Evolutionary conservation across 257 asterid species (phyloP).

Genomic region (Perilla frutescens): DNA sequence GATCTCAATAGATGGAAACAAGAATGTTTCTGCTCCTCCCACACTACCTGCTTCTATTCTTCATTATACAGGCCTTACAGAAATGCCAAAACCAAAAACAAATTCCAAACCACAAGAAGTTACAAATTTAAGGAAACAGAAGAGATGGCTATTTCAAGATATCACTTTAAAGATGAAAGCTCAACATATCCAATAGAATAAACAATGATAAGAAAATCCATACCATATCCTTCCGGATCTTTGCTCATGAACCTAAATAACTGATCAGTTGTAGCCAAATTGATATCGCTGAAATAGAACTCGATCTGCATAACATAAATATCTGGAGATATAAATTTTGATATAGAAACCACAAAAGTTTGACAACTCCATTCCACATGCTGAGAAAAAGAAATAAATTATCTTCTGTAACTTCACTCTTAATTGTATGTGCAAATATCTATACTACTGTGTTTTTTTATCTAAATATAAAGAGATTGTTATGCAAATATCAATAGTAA

Average conservation of each 20-base stretch:
- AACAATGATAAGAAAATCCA: conserved; percentile 33
- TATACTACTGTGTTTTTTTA: background rate
- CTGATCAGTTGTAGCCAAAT: conserved; percentile 93
- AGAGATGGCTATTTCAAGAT: conserved; percentile 6
- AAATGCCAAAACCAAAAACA: background rate
- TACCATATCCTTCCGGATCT: conserved; percentile 91
- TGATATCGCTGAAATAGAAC: conserved; percentile 88
- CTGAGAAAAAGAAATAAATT: conserved; percentile 5
- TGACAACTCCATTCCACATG: background rate
- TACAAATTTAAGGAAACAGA: conserved; percentile 25
- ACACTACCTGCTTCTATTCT: conserved; percentile 16
- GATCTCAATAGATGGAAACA: background rate
- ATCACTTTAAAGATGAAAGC: conserved; percentile 11
- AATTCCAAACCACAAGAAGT: conserved; percentile 12
- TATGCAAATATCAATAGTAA: background rate
- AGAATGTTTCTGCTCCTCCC: conserved; percentile 20
- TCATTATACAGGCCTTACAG: conserved; percentile 3
- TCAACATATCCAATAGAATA: conserved; percentile 3
- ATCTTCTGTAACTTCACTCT: conserved; percentile 7
- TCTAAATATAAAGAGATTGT: background rate
- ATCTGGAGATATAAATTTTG: background rate
- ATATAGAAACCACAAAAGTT: background rate
- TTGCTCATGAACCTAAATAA: conserved; percentile 68
- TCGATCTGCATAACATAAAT: conserved; percentile 66
- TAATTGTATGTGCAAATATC: background rate